A percentile compares a stretch with the other conserved stretches of the same genome.
phyloP scores from a whole-genome alignment of 257 asterid species.

The Capsicum baccatum region DNA sequence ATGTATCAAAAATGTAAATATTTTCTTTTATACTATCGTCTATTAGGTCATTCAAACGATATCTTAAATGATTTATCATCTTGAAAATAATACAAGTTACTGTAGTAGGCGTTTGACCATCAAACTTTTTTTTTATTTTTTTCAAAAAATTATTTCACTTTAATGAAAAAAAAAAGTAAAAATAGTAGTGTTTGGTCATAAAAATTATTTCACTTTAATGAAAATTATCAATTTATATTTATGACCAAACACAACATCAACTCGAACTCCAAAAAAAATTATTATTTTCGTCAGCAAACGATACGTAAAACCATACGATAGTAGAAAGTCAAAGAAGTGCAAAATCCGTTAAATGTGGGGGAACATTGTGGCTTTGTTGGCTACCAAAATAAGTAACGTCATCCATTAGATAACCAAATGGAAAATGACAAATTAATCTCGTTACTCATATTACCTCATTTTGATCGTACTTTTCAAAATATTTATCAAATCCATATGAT shows the following conservation, averaged over 20 bases:
- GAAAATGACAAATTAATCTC: not conserved
- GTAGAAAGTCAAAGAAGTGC: not conserved
- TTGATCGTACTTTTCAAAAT: not conserved
- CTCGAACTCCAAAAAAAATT: no score
- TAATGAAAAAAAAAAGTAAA: not conserved
- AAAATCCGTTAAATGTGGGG: constrained; percentile 15
- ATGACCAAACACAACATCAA: no score
- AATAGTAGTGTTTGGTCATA: no score
- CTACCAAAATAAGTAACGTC: not conserved
- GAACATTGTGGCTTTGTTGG: constrained; percentile 15
- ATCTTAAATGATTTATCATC: no score
- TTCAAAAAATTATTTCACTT: not conserved
- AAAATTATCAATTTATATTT: no score
- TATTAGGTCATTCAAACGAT: not conserved
- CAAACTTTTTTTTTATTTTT: no score
- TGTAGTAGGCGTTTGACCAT: no score
- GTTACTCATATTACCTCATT: not conserved
- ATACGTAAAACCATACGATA: no score
- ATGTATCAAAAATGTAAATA: accelerated
- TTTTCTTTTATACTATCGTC: not conserved
- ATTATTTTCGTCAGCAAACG: no score
- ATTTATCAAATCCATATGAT: no score
- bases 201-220: no score
- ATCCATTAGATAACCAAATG: not conserved
- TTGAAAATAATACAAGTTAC: no score